Base-by-base conservation (phyloP, 129 eudicot species). In the Gnaphalium uliginosum region DNA sequence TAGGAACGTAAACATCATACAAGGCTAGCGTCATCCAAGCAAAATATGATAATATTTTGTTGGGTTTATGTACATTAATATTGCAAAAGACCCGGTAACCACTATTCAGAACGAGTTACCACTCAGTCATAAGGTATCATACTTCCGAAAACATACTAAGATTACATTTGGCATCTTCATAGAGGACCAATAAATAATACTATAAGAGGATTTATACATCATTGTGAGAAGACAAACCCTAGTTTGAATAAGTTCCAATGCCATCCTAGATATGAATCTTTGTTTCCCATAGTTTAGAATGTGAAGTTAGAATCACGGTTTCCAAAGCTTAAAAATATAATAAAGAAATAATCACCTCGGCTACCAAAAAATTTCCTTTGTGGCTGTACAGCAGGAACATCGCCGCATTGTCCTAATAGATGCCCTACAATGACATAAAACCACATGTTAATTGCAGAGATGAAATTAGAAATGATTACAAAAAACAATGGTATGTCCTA, bases 341-440 rank as follows among this genome's bases (percentile, higher is more conserved):
- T 68, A 56, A 67, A 65, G 22, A 53, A 46, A 58, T 51, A 72
- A 81, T 79, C 76, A 71, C 72, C 78, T 75, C 66, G 59, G 77
- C 80, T 72, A 78, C 79, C 78, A 83, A 85, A 80, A 43, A 76
- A 33, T 25, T 61, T 68, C 77, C 69, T 62, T 15, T 26, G 26
- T 78, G 78, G 81, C 65, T 83, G 82, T 85, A 79, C 81, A 81
- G 76, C 86, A 22, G 76, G 84, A 75, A 76, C 80, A 56, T 75
- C 78, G 74, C 85, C 79, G 81, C 83, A 81, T 32, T 33, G 79
- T 77, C 64, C 77, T 72, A 79, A 66, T 39, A 74, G 27, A 67
- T 67, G 60, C 74, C 80, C 89, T 81, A 58, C 89, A 76, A 85
- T 41, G 4, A 76, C 26, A 50, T 73, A 72, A 48, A 82, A 56